A percentile compares a stretch with the other conserved stretches of the same genome.
phyloP scores from a whole-genome alignment of 768 basidiomycete species.

The Cyclocybe aegerita region DNA sequence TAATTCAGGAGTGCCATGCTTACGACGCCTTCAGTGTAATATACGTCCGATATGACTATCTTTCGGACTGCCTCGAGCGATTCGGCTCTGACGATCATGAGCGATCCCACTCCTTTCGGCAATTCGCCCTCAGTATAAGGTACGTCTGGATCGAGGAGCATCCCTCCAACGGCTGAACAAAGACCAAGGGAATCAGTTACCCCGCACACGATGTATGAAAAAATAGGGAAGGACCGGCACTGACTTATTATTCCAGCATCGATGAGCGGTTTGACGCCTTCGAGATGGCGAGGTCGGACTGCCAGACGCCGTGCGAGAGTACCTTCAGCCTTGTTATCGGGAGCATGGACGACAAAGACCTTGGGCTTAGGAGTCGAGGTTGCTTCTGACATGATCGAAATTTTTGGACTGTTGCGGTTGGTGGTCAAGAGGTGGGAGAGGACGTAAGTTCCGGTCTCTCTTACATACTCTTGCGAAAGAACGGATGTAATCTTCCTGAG shows the following conservation, averaged over 20 bases:
- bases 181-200: not conserved
- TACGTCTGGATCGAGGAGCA: constrained; percentile 52
- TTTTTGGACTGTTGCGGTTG: not conserved
- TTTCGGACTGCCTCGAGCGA: constrained; percentile 44
- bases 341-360: constrained; percentile 52
- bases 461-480: no score
- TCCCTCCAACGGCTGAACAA: constrained; percentile 53
- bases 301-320: constrained; percentile 49
- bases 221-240: constrained; percentile 15
- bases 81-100: constrained; percentile 52
- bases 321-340: constrained; percentile 56
- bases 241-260: constrained; percentile 45
- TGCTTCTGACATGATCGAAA: not conserved
- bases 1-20: not conserved
- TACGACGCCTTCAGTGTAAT: constrained; percentile 39
- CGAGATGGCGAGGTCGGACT: constrained; percentile 50
- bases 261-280: constrained; percentile 36
- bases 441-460: not conserved
- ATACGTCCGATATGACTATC: constrained; percentile 37
- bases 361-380: constrained; percentile 8
- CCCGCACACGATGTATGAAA: not conserved
- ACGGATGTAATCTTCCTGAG: no score
- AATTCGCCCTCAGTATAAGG: constrained; percentile 30
- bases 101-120: constrained; percentile 55
- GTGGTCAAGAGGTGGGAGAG: not conserved